Conservation (phyloP, 345 rosid genomes). For the Salix arbutifolia region DNA sequence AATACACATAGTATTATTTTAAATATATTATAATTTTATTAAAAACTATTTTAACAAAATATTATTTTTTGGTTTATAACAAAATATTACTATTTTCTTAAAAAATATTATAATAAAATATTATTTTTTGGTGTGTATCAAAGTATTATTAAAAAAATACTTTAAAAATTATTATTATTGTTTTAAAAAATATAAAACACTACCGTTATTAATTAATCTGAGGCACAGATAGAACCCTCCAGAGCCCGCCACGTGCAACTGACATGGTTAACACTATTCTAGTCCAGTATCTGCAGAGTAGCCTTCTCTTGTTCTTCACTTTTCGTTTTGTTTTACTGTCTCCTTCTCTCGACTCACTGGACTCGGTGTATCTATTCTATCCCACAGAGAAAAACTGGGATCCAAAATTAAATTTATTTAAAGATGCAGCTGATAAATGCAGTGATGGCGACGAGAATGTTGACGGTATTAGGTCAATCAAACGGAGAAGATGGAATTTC, state of each 20-base stretch:
- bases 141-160: too few relatives aligned
- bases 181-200: too few relatives aligned
- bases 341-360: background rate
- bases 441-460: constrained; percentile 54
- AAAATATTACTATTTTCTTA: too few relatives aligned
- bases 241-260: background rate
- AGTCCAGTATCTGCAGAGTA: background rate
- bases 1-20: too few relatives aligned
- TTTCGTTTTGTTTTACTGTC: background rate
- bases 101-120: too few relatives aligned
- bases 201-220: too few relatives aligned
- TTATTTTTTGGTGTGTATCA: too few relatives aligned
- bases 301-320: background rate
- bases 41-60: too few relatives aligned
- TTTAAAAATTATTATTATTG: too few relatives aligned
- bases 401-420: background rate
- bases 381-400: background rate
- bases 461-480: constrained; percentile 35
- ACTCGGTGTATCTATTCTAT: background rate
- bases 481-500: constrained; percentile 38
- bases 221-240: background rate
- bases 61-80: too few relatives aligned
- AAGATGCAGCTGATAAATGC: constrained; percentile 64
- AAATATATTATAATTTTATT: too few relatives aligned
- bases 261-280: background rate